Percentiles rank a stretch among this genome's conserved stretches.
These are phyloP conservation scores for Lactuca sativa DNA, from an alignment of 129 eudicot species.

Conservation along the genomic window DNA sequence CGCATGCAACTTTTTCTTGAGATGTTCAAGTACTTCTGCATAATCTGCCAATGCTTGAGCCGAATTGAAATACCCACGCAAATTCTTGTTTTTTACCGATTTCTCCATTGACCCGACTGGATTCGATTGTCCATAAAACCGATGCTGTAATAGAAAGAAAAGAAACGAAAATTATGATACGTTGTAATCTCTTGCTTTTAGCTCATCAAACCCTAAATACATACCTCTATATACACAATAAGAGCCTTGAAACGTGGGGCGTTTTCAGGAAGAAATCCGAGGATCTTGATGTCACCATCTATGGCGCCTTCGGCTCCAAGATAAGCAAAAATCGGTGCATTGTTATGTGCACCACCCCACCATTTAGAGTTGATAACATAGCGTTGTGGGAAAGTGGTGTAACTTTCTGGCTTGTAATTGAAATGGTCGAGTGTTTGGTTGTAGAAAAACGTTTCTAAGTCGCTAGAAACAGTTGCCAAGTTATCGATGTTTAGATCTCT, in stretches of 20 bases:
- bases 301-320: conserved; percentile 64
- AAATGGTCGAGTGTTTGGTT: conserved; percentile 77
- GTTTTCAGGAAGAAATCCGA: conserved; percentile 44
- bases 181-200: not conserved
- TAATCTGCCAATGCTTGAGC: conserved; percentile 93
- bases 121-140: conserved; percentile 64
- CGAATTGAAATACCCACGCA: conserved; percentile 75
- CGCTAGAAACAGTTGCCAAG: not conserved
- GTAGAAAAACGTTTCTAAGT: conserved; percentile 33
- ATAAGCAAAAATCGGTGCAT: conserved; percentile 57
- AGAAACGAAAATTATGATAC: not conserved
- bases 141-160: conserved; percentile 30
- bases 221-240: conserved; percentile 59
- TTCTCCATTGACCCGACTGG: conserved; percentile 46
- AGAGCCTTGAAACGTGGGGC: conserved; percentile 70
- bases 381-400: conserved; percentile 61
- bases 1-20: conserved; percentile 49
- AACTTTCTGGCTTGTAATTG: conserved; percentile 60
- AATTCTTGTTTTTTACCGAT: conserved; percentile 43
- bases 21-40: conserved; percentile 58
- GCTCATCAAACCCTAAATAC: not conserved
- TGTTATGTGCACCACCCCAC: conserved; percentile 59
- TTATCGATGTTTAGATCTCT: not conserved
- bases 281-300: conserved; percentile 15
- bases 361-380: conserved; percentile 54